A percentile compares a stretch with the other conserved stretches of the same genome.
Evolutionary conservation across 345 rosid species (phyloP).

Genomic region (Moricandia moricandioides): DNA sequence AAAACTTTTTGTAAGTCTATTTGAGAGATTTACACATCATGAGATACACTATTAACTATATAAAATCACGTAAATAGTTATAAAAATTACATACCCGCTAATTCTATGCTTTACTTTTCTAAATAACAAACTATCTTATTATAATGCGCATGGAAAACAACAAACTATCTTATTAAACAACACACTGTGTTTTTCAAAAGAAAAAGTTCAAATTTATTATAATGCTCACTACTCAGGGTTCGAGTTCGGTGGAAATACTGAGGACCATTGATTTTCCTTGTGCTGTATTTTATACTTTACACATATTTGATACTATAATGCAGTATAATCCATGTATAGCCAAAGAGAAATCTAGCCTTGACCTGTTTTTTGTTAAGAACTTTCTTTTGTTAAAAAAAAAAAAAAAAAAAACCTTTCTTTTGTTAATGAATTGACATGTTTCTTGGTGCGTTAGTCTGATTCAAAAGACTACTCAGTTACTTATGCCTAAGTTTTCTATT

Average conservation of each 20-base stretch:
- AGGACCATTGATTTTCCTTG: conserved; percentile 15
- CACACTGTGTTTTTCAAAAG: background rate
- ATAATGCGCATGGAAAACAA: background rate
- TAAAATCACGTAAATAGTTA: no score
- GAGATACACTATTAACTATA: no score
- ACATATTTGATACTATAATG: conserved; percentile 16
- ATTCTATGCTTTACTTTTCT: background rate
- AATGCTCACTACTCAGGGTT: background rate
- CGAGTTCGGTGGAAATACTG: conserved; percentile 20
- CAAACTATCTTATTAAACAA: background rate
- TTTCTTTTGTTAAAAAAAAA: background rate
- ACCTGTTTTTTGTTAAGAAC: conserved; percentile 9
- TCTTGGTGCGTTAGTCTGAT: conserved; percentile 16
- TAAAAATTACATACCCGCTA: no score
- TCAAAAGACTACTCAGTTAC: conserved; percentile 10
- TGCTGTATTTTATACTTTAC: conserved; percentile 34
- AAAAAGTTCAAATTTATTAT: background rate
- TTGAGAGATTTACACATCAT: no score
- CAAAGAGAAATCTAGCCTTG: conserved; percentile 29
- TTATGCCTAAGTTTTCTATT: background rate
- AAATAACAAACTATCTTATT: background rate
- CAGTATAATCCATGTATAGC: conserved; percentile 20
- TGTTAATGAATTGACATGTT: conserved; percentile 22
- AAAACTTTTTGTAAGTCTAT: no score
- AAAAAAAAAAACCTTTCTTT: no score